These are phyloP conservation scores for Ceratocystis variospora DNA, from an alignment of 2,329 filamentous ascomycete genomes.

Conservation along the genomic window DNA sequence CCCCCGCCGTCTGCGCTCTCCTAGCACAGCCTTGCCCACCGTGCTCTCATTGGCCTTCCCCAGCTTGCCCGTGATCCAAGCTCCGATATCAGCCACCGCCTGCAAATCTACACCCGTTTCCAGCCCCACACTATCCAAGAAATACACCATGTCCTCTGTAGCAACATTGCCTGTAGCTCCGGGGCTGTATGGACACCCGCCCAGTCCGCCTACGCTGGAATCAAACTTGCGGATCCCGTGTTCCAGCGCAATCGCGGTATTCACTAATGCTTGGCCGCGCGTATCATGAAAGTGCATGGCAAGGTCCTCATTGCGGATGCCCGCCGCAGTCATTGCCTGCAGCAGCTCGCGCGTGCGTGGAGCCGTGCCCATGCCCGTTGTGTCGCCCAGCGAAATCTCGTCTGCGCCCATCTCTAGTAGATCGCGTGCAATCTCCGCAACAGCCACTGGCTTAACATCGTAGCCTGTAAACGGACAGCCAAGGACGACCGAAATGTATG, in stretches of 20 bases:
- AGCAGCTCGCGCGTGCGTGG: constrained; percentile 52
- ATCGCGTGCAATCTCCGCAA: constrained; percentile 52
- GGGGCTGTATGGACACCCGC: constrained; percentile 73
- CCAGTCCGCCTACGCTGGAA: constrained; percentile 63
- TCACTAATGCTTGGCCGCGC: constrained; percentile 73
- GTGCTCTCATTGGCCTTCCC: constrained; percentile 49
- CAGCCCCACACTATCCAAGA: constrained; percentile 59
- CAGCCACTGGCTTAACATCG: constrained; percentile 48
- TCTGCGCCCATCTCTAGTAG: constrained; percentile 78
- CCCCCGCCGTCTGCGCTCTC: constrained; percentile 28
- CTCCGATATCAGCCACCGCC: constrained; percentile 51
- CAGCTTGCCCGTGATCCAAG: constrained; percentile 55
- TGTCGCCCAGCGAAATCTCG: constrained; percentile 81
- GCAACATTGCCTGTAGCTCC: constrained; percentile 78
- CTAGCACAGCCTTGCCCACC: constrained; percentile 52
- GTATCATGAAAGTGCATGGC: constrained; percentile 85
- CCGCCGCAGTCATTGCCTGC: constrained; percentile 49
- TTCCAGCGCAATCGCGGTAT: constrained; percentile 62
- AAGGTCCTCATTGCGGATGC: constrained; percentile 54
- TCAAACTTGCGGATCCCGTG: constrained; percentile 70
- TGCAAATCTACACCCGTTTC: constrained; percentile 59
- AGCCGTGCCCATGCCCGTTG: constrained; percentile 80
- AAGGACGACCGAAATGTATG: constrained; percentile 68
- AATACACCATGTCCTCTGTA: constrained; percentile 73
- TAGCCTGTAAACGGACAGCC: constrained; percentile 64